Conservation (phyloP, 306 rosid species). For the Heteromeles arbutifolia region DNA sequence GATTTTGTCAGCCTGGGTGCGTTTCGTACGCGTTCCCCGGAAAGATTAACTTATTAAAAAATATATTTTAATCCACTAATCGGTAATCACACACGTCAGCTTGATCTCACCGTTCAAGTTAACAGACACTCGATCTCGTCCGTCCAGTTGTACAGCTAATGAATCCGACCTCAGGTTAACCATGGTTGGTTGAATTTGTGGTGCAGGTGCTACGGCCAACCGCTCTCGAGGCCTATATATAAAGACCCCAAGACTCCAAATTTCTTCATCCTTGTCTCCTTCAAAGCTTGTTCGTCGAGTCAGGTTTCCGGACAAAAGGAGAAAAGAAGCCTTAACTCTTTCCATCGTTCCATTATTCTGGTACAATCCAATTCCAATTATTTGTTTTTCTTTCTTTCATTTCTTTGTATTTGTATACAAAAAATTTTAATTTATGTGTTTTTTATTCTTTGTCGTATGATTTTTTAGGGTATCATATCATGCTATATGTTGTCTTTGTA, state of each 20-base stretch:
- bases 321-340: neutral
- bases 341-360: neutral
- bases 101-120: conserved; percentile 11
- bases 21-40: conserved; percentile 19
- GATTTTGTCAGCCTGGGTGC: conserved; percentile 9
- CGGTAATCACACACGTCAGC: neutral
- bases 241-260: accelerated
- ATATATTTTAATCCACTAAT: neutral
- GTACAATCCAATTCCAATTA: neutral
- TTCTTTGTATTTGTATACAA: neutral
- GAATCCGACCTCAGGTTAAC: neutral
- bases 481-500: neutral
- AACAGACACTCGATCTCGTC: neutral
- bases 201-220: neutral
- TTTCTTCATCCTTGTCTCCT: too few species aligned
- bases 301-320: neutral
- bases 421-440: too few species aligned
- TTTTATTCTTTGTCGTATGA: too few species aligned
- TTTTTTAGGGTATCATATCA: too few species aligned
- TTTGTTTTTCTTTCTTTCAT: too few species aligned
- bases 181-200: conserved; percentile 6
- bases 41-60: neutral
- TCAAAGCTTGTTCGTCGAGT: neutral
- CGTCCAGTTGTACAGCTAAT: neutral
- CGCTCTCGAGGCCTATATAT: neutral